These are phyloP conservation scores for Fomitopsis betulina DNA, from an alignment of 1,284 basidiomycete genomes.

Conservation along the genomic window DNA sequence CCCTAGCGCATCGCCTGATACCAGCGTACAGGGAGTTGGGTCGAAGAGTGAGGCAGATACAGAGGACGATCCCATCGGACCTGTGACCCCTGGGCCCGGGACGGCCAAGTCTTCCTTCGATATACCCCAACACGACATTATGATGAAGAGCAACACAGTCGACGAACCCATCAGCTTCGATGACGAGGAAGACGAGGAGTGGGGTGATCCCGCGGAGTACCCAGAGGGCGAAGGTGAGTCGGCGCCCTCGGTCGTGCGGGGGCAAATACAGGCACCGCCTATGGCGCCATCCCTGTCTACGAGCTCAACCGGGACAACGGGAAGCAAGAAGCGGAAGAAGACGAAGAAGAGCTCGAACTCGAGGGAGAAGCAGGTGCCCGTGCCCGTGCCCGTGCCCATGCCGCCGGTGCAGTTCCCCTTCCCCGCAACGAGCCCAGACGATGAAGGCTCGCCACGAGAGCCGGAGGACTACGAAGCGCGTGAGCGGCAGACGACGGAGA, in stretches of 20 bases:
- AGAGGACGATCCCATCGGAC: constrained; percentile 63
- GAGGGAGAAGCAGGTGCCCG: constrained; percentile 8
- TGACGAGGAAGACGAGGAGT: constrained; percentile 61
- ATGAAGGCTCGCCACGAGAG: constrained; percentile 27
- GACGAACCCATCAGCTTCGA: constrained; percentile 22
- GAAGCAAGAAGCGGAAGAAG: constrained; percentile 20
- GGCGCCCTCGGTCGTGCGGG: constrained; percentile 8
- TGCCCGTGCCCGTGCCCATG: constrained; percentile 16
- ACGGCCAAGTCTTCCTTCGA: constrained; percentile 43
- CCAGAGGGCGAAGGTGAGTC: constrained; percentile 24
- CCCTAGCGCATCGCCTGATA: constrained; percentile 22
- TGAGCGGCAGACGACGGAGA: constrained; percentile 9
- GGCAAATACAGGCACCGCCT: constrained; percentile 9
- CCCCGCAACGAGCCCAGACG: constrained; percentile 44
- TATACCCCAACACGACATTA: constrained; percentile 13
- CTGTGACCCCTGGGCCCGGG: constrained; percentile 50
- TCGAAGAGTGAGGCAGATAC: constrained; percentile 50
- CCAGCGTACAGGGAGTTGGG: constrained; percentile 18
- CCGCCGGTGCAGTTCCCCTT: constrained; percentile 51
- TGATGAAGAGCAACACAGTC: constrained; percentile 14
- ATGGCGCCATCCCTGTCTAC: constrained; percentile 20
- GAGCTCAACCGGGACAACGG: constrained; percentile 20
- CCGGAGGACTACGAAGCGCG: constrained; percentile 6
- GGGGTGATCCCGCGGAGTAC: constrained; percentile 48
- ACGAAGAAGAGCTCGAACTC: constrained; percentile 17